These are phyloP conservation scores for Lentinus polychrous DNA, from an alignment of 1,284 basidiomycete genomes.

Conservation along the genomic window DNA sequence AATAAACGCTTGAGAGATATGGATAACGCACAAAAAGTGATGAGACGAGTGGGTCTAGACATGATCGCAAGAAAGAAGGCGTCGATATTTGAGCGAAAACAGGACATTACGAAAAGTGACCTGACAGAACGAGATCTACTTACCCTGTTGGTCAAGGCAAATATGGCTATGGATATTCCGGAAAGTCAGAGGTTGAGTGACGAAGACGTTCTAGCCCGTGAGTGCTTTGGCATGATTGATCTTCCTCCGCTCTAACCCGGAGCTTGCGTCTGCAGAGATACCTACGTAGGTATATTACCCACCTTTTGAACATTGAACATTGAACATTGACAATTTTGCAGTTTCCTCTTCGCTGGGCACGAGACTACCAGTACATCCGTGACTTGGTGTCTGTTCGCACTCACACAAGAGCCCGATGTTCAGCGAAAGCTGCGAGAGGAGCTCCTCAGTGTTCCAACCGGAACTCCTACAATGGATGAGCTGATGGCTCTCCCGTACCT, in stretches of 20 bases:
- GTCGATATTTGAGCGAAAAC: conserved; percentile 13
- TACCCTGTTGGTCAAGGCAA: conserved; percentile 31
- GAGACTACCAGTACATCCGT: conserved; percentile 50
- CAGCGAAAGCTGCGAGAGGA: conserved; percentile 71
- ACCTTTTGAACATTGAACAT: not conserved
- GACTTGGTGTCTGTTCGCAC: conserved; percentile 59
- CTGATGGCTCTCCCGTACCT: conserved; percentile 54
- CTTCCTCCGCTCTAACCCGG: not conserved
- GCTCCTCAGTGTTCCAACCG: conserved; percentile 33
- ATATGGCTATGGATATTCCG: conserved; percentile 39
- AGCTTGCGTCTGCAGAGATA: conserved; percentile 33
- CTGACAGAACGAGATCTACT: conserved; percentile 39
- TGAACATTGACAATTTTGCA: not conserved
- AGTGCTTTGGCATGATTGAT: conserved; percentile 22
- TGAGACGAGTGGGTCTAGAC: conserved; percentile 31
- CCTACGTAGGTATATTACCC: conserved; percentile 28
- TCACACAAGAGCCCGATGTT: conserved; percentile 45
- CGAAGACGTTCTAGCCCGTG: conserved; percentile 69
- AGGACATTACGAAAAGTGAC: conserved; percentile 23
- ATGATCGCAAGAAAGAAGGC: conserved; percentile 40
- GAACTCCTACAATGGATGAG: conserved; percentile 47
- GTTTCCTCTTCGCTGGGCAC: conserved; percentile 63
- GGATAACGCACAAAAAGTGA: conserved; percentile 3
- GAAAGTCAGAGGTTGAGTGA: conserved; percentile 59
- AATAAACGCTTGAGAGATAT: not conserved